Evolutionary conservation across 2,329 filamentous ascomycete genomes (phyloP).

Genomic region (Aspergillus intermedius): DNA sequence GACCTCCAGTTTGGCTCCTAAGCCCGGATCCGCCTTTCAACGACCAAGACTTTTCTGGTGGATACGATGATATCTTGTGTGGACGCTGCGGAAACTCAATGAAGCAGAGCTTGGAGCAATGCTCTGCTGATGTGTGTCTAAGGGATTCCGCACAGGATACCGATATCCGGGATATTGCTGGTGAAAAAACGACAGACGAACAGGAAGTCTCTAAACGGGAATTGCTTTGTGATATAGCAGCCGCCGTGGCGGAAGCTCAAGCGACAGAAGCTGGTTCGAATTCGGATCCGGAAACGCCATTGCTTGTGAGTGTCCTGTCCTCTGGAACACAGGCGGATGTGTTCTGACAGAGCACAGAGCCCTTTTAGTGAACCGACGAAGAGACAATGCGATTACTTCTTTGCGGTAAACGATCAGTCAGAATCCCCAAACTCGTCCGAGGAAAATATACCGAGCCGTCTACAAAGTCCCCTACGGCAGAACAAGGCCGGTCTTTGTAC

Average conservation of each 20-base stretch:
- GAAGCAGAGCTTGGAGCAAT: neutral
- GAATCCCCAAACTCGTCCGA: neutral
- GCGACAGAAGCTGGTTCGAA: slow-evolving; percentile 3
- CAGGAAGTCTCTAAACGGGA: neutral
- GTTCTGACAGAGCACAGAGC: neutral
- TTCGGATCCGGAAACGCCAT: slow-evolving; percentile 6
- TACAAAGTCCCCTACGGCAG: slow-evolving; percentile 10
- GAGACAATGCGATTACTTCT: neutral
- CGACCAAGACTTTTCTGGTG: neutral
- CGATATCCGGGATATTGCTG: neutral
- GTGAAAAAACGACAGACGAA: neutral
- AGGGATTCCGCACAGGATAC: neutral
- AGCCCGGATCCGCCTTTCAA: slow-evolving; percentile 3
- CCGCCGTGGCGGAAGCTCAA: slow-evolving; percentile 1
- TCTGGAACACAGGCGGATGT: neutral
- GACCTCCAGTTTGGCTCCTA: slow-evolving; percentile 24
- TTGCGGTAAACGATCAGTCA: neutral
- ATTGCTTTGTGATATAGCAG: slow-evolving; percentile 1
- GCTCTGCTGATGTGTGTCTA: neutral
- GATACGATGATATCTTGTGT: neutral
- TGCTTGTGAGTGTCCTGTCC: slow-evolving; percentile 6
- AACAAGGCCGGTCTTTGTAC: slow-evolving; percentile 12
- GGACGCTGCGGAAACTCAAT: neutral
- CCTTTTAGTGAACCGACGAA: neutral
- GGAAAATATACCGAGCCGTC: neutral